These are phyloP conservation scores for Haematococcus sp. DNA, from an alignment of 139 green algal species.

Conservation along the genomic window DNA sequence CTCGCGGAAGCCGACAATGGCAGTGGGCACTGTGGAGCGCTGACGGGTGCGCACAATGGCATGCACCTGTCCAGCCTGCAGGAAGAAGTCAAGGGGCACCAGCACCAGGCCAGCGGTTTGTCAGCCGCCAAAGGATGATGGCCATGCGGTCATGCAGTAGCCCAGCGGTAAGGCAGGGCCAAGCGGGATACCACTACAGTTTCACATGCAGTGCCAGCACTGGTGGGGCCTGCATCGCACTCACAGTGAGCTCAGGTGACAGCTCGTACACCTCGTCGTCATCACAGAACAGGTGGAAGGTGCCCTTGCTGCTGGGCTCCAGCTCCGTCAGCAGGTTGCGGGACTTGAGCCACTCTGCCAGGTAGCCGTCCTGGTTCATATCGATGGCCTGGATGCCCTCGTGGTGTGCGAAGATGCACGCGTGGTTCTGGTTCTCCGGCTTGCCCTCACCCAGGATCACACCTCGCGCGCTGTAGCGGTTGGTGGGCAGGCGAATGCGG, in stretches of 20 bases:
- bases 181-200: no score
- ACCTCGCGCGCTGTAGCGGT: slow-evolving; percentile 40
- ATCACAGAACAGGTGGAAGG: slow-evolving; percentile 20
- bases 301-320: slow-evolving; percentile 20
- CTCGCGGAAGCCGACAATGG: slow-evolving; percentile 49
- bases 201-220: neutral
- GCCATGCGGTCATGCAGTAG: no score
- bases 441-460: slow-evolving; percentile 86
- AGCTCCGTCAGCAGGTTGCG: slow-evolving; percentile 54
- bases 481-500: slow-evolving; percentile 37
- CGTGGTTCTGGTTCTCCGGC: slow-evolving; percentile 91
- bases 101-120: no score
- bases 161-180: no score
- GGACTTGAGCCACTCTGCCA: slow-evolving; percentile 80
- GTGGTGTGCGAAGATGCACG: slow-evolving; percentile 74
- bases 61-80: slow-evolving; percentile 2
- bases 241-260: neutral
- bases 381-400: slow-evolving; percentile 51
- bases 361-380: slow-evolving; percentile 77
- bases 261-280: slow-evolving; percentile 32
- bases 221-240: neutral
- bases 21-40: slow-evolving; percentile 4
- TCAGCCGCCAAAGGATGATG: no score
- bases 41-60: slow-evolving; percentile 5
- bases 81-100: neutral